Evolutionary conservation across 139 green algal species (phyloP).

Genomic region (Chlorella sp.): DNA sequence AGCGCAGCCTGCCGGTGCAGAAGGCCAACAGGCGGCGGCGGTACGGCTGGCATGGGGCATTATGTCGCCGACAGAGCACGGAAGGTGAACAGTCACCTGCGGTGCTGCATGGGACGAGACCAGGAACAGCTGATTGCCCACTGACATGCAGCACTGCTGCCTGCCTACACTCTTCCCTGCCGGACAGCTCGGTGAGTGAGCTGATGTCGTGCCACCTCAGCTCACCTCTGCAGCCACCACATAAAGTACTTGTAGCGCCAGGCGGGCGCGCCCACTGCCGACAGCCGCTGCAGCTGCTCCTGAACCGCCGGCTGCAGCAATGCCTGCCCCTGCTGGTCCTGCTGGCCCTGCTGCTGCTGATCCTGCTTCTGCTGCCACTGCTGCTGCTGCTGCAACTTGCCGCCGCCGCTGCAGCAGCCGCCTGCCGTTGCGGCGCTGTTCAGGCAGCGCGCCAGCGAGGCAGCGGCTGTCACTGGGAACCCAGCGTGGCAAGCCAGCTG

Average conservation of each 20-base stretch:
- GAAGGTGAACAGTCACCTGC: not conserved
- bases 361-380: not conserved
- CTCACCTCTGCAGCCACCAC: constrained; percentile 19
- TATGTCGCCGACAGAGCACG: too few relatives aligned
- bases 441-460: not conserved
- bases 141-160: too few relatives aligned
- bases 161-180: too few relatives aligned
- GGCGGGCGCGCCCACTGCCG: not conserved
- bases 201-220: too few relatives aligned
- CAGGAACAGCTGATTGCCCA: too few relatives aligned
- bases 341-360: not conserved
- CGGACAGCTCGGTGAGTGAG: too few relatives aligned
- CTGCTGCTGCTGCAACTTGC: not conserved
- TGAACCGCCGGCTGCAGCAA: not conserved
- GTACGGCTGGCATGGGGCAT: too few relatives aligned
- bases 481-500: constrained; percentile 9
- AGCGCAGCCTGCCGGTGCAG: too few relatives aligned
- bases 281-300: not conserved
- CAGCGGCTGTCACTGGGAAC: not conserved
- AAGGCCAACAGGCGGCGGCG: too few relatives aligned
- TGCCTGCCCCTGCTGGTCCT: not conserved
- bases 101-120: too few relatives aligned
- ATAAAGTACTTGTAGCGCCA: constrained; percentile 5
- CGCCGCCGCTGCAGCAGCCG: not conserved
- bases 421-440: not conserved